Evolutionary conservation across 148 eudicot species (phyloP), one percentile per base, ranked within the genome.

Genomic region (Cornus suecica): DNA sequence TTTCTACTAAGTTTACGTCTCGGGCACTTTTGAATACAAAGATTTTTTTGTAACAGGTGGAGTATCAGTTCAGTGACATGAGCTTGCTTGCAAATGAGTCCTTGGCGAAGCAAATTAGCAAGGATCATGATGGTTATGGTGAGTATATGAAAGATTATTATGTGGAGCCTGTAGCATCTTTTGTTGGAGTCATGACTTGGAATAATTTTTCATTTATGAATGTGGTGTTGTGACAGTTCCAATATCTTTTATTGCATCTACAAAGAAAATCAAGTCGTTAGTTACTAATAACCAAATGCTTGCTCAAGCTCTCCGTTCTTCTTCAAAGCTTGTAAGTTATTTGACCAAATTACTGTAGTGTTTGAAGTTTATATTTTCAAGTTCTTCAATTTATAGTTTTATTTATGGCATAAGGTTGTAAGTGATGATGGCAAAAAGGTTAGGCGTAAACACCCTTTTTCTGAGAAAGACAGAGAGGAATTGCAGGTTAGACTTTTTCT

Each of bases 81-180:
- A 94, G 99, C 82, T 82, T 94, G 87, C 83, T 94, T 76, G 94
- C 97, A 51, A 92, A 94, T 80, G 99, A 92, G 76, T 84, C 90
- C 69, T 82, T 94, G 84, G 87, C 83, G 7, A 94, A 89, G 73
- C 90, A 91, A 34, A 87, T 91, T 51, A 83, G 80, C 68, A 92
- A 94, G 80, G 99, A 92, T 73, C 97, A 92, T 42, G 92, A 94
- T 83, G 97, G 97, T 75, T 92, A 80, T 76, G 97, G 99, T 92
- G 69, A 83, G 90, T 15, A 84, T 54, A 24, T 25, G 11, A 65
- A 23, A 23, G 54, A 37, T 0, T 67, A 64, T 62, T 31, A 65
- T 34, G 0, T 25, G 8, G 23, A 48, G 54, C 54, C 66, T 8
- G 28, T 52, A 65, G 16, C 80, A 41, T 66, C 2, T 26, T 1